Evolutionary conservation across 495 filamentous ascomycete genomes (phyloP).

Genomic region (Trichoderma asperelloides): DNA sequence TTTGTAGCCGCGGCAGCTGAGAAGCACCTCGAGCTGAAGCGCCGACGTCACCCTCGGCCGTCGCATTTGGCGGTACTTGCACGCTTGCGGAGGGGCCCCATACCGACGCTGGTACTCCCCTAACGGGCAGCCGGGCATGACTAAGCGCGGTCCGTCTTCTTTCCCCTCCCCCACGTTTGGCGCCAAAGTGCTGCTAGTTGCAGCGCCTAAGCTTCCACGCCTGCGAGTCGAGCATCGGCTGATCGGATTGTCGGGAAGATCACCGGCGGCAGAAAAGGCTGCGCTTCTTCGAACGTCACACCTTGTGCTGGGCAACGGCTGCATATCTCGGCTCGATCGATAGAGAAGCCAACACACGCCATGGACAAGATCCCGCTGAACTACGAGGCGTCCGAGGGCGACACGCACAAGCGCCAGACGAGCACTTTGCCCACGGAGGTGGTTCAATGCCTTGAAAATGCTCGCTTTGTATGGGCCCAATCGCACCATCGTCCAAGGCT

Average conservation of each 20-base stretch:
- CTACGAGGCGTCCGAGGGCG: conserved; percentile 64
- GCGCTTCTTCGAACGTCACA: not conserved
- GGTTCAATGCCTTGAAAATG: conserved; percentile 82
- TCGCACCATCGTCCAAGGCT: not conserved
- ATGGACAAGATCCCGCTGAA: conserved; percentile 55
- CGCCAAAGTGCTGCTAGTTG: not conserved
- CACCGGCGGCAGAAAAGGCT: not conserved
- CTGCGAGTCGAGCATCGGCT: not conserved
- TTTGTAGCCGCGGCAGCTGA: not conserved
- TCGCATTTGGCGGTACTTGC: not conserved
- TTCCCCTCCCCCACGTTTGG: not conserved
- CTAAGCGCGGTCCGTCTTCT: not conserved
- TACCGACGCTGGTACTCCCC: no score
- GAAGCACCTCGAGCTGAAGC: not conserved
- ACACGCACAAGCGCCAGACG: conserved; percentile 60
- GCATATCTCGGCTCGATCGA: not conserved
- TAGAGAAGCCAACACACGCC: not conserved
- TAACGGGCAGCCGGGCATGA: not conserved
- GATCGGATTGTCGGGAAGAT: not conserved
- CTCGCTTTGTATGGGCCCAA: conserved; percentile 65
- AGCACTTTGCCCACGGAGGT: conserved; percentile 72
- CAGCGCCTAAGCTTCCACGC: not conserved
- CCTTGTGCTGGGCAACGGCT: not conserved
- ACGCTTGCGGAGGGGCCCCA: no score
- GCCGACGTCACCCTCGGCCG: not conserved